Conservation (phyloP, 306 rosid genomes). For the apple (Malus domestica) region ASM211411v1 NC_041798.1:39869501-39870000, state of each 20-base stretch:
- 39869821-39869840: constrained; percentile 22
- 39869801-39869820: neutral
- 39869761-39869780: neutral
- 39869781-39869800: neutral
- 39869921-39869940: constrained; percentile 60
- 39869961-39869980: too few species aligned
- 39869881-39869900: constrained; percentile 40
- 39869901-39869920: constrained; percentile 49
- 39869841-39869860: constrained; percentile 36
- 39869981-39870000: too few species aligned
- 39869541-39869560: constrained; percentile 31
- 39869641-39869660: constrained; percentile 20
- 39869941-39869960: constrained; percentile 40
- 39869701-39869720: constrained; percentile 34
- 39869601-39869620: constrained; percentile 33
- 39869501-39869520: neutral
- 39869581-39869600: constrained; percentile 29
- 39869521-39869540: constrained; percentile 14
- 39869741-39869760: constrained; percentile 50
- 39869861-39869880: constrained; percentile 33
- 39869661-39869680: constrained; percentile 32
- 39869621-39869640: constrained; percentile 45
- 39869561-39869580: constrained; percentile 38
- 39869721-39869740: constrained; percentile 35
- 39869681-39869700: constrained; percentile 9